These are phyloP conservation scores for Triangularia verruculosa DNA, from an alignment of 2,329 filamentous ascomycete genomes.

Conservation along the genomic window DNA sequence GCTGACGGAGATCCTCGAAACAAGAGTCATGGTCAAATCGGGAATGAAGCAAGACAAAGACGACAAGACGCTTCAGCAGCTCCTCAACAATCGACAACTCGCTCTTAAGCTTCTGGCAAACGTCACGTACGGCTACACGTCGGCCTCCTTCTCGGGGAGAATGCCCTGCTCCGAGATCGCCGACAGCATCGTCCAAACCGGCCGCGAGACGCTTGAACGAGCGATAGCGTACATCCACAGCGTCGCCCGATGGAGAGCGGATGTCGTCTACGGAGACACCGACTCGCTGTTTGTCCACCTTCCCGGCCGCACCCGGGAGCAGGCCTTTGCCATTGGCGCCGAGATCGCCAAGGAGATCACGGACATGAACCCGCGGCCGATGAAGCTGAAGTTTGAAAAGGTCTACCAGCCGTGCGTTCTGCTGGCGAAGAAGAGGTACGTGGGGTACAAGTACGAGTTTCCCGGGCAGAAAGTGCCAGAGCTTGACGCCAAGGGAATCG, in stretches of 20 bases:
- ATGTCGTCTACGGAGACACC: constrained; percentile 97
- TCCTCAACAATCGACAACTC: constrained; percentile 90
- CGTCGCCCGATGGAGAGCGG: constrained; percentile 81
- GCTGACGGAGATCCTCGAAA: constrained; percentile 93
- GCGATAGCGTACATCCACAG: constrained; percentile 92
- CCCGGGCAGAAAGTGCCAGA: constrained; percentile 73
- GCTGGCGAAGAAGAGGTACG: constrained; percentile 95
- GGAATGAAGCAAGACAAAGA: constrained; percentile 94
- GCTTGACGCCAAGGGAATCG: constrained; percentile 97
- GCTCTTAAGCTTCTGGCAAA: constrained; percentile 97
- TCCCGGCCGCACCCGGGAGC: constrained; percentile 78
- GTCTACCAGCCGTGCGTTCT: constrained; percentile 95
- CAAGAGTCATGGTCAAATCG: constrained; percentile 94
- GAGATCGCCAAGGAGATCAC: constrained; percentile 89
- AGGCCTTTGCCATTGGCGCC: constrained; percentile 89
- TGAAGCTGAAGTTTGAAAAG: constrained; percentile 98
- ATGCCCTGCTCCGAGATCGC: constrained; percentile 99
- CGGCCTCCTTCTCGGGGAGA: constrained; percentile 90
- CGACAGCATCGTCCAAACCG: constrained; percentile 96
- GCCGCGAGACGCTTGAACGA: constrained; percentile 88
- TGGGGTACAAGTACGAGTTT: constrained; percentile 93
- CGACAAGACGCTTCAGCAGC: constrained; percentile 77
- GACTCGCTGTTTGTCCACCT: constrained; percentile 92
- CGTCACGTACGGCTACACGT: constrained; percentile 97
- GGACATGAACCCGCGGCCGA: constrained; percentile 80